Evolutionary conservation across 2,329 filamentous ascomycete species (phyloP), one percentile per base, ranked within the genome.

Genomic region (Talaromyces verruculosus): DNA sequence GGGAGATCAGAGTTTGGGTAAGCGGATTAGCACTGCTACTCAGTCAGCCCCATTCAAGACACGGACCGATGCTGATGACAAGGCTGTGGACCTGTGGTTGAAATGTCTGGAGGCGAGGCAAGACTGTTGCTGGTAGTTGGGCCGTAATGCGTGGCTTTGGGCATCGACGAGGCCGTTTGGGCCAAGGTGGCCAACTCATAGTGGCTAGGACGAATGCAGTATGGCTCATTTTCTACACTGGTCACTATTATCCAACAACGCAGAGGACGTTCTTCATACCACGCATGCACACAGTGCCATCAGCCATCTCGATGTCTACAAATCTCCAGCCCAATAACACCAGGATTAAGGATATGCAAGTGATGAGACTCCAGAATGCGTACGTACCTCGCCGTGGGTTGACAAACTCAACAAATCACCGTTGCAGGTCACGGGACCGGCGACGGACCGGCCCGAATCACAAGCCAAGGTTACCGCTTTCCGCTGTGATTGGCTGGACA

Each of bases 71-170:
- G 51, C 19, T 47, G 13, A 35, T 61, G 37, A 25, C 11, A 39
- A 55, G 51, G 10, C 30, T 15, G 8, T 35, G 30, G 30, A 13
- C 30, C n/a, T 22, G 8, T 35, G 30, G 30, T 19, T n/a, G 8
- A 19, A 35, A 55, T 37, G 51, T 11, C 30, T 51, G 49, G 49
- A 25, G 39, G 30, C 33, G 49, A 57, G 53, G 53, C 53, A 57
- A 57, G 11, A 57, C 63, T 75, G 69, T 65, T 63, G 66, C 61
- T 60, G 13, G 28, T 55, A 49, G 75, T 78, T 78, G 76, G 76
- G 76, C 76, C 77, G 69, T 68, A 74, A 78, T 78, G 75, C 73
- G 73, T 49, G 57, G 70, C 55, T 66, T 78, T 76, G 75, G 76
- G 76, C 75, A 77, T 61, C 65, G 13, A 64, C 53, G 41, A 61